phyloP scores from a whole-genome alignment of 306 rosid genomes.

The Lathyrus tuberosus region DNA sequence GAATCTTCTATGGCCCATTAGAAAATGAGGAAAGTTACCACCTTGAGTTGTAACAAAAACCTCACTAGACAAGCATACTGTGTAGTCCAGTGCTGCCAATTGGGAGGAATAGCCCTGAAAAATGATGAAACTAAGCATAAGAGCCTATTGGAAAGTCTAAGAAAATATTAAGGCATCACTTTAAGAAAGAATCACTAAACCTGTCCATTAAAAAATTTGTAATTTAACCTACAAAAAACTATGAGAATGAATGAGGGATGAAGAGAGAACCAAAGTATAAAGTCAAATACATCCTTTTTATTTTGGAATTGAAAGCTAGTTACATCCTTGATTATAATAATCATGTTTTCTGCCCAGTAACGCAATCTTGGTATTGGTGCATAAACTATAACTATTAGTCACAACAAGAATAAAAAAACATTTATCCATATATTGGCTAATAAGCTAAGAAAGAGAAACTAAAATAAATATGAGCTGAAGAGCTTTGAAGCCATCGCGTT shows the following conservation, averaged over 20 bases:
- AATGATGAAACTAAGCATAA: slow-evolving; percentile 37
- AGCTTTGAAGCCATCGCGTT: slow-evolving; percentile 25
- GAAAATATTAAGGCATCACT: slow-evolving; percentile 20
- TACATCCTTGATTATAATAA: slow-evolving; percentile 9
- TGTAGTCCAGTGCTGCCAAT: slow-evolving; percentile 93
- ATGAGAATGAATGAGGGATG: slow-evolving; percentile 9
- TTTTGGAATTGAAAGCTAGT: slow-evolving; percentile 12
- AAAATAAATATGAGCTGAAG: slow-evolving; percentile 24
- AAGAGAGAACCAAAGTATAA: slow-evolving; percentile 31
- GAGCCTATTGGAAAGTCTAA: slow-evolving; percentile 30
- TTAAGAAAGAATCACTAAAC: background rate
- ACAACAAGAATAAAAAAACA: slow-evolving; percentile 13
- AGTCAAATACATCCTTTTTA: slow-evolving; percentile 2
- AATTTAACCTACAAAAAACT: slow-evolving; percentile 8
- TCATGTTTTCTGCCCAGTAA: slow-evolving; percentile 22
- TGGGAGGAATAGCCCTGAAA: slow-evolving; percentile 88
- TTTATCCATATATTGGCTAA: background rate
- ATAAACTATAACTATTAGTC: slow-evolving; percentile 25
- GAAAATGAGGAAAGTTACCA: slow-evolving; percentile 97
- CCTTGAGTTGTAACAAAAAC: slow-evolving; percentile 98
- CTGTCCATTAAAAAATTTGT: background rate
- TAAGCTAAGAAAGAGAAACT: slow-evolving; percentile 17
- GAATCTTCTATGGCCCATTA: slow-evolving; percentile 97
- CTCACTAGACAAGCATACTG: slow-evolving; percentile 83
- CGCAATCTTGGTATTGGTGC: slow-evolving; percentile 25